Base-by-base conservation (phyloP, 2,329 filamentous ascomycete species). In the Catunica adiposa region DNA sequence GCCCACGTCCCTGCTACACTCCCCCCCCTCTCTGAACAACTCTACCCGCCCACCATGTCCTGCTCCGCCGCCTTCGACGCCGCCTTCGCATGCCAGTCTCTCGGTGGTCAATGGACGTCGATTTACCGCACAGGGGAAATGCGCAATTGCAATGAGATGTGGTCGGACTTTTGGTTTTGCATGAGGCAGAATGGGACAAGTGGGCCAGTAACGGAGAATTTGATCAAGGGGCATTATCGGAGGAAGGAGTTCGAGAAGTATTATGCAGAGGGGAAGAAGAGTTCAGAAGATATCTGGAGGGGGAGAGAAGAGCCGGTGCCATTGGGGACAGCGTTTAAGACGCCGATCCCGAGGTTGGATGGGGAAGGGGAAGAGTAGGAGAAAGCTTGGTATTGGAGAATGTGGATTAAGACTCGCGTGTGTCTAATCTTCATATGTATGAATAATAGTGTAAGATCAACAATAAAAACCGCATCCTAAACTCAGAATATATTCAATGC, bases 151-250 rank as follows among this genome's bases (percentile, higher is more conserved):
- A 79, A 75, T 59, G 84, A 94, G 61, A 82, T 89, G 60, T 96
- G 90, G 89, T 78, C 83, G 59, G 86, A 95, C 68, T 97, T 95
- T 69, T 94, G 89, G 86, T 90, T 96, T 71, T 98, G 92, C 74
- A 96, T 97, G 89, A 82, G 86, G 61, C 82, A 82, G 38, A 58
- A 58, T 25, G 82, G 84, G 63, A 75, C 76, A 1, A 80, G 80
- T 64, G 68, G 74, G 0, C 76, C 78, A 23, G 69, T 74, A 46
- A 71, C 80, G 61, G 80, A 77, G 58, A 76, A 73, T 54, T 73
- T 75, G 62, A 76, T 94, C 56, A 73, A 74, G 59, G 79, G 80
- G 51, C 79, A 83, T 68, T 87, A 89, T 69, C 73, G 79, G 60
- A 73, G 77, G 61, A 84, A 82, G 67, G 75, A 79, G 64, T 68